Percentiles rank a stretch among this genome's conserved stretches.
phyloP scores from a whole-genome alignment of 164 flowering plant genomes.

The Tetrastigma voinierianum region DNA sequence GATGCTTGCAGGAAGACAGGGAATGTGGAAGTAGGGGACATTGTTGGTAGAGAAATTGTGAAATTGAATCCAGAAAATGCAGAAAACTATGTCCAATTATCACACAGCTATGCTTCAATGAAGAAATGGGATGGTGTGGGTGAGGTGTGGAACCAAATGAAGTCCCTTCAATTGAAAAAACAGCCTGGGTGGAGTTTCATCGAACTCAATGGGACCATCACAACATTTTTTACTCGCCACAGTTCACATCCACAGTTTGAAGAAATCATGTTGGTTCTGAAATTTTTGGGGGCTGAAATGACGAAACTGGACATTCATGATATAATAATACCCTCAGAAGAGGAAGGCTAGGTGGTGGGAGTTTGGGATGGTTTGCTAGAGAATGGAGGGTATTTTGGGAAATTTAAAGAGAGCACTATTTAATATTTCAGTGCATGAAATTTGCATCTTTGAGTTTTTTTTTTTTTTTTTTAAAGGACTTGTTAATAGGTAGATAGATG shows the following conservation, averaged over 20 bases:
- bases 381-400: too few species aligned
- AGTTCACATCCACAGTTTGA: slow-evolving; percentile 57
- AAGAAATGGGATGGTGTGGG: slow-evolving; percentile 70
- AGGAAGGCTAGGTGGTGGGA: too few species aligned
- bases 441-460: too few species aligned
- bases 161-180: slow-evolving; percentile 63
- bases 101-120: slow-evolving; percentile 67
- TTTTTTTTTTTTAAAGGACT: too few species aligned
- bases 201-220: slow-evolving; percentile 52
- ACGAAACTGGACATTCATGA: slow-evolving; percentile 11
- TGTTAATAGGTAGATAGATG: too few species aligned
- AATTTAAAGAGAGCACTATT: too few species aligned
- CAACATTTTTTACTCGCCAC: slow-evolving; percentile 57
- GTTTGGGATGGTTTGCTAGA: too few species aligned
- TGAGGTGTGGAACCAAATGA: slow-evolving; percentile 68
- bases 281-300: slow-evolving; percentile 36
- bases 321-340: too few species aligned
- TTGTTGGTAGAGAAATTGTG: slow-evolving; percentile 48
- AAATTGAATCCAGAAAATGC: slow-evolving; percentile 48
- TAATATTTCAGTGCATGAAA: too few species aligned
- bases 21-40: slow-evolving; percentile 48
- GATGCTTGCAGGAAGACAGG: slow-evolving; percentile 59
- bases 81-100: slow-evolving; percentile 72
- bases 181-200: slow-evolving; percentile 84
- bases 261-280: slow-evolving; percentile 41